Evolutionary conservation across 1,284 basidiomycete species (phyloP), one percentile per base, ranked within the genome.

Genomic region (Sanghuangporus sanghuang): DNA sequence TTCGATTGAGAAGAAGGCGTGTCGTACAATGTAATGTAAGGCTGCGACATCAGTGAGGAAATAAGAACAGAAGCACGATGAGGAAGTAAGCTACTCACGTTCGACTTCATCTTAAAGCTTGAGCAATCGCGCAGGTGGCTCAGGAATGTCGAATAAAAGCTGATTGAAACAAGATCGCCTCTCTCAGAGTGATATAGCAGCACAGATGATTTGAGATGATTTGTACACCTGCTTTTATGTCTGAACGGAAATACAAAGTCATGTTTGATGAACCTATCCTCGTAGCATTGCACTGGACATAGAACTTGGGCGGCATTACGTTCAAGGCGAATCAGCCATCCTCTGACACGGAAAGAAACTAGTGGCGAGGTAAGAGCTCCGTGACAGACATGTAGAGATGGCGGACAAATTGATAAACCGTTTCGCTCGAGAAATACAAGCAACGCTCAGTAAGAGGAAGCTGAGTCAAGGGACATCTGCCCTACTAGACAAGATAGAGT

Each of bases 1-100:
- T 87, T 85, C 6, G 83, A 62, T 39, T 62, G 77, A 16, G 79
- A 78, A 53, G 78, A 78, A 9, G 85, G 84, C 49, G 85, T 78
- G 67, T 90, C 88, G 68, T 89, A 90, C 21, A 90, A 77, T 27
- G 78, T 83, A 68, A 90, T 86, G 35, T 76, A 72, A 18, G 85
- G 83, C 61, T 77, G 74, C 60, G 77, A 73, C 58, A 66, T 65
- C 36, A 23, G 12, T 12, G 44, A 52, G 21, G 46, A n/a, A 36
- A 16, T 59, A 16, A 58, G 61, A 49, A 27, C 36, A 18, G n/a
- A 42, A 21, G 32, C 35, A 35, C 12, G 40, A 16, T 62, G 44
- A 46, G 21, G 11, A 21, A 27, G 21, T 55, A 49, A 2, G 21
- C 35, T 27, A 35, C 64, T 54, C 42, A 65, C 64, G 52, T 50